Evolutionary conservation across 345 rosid species (phyloP).

Genomic region (Cardamine resedifolia): DNA sequence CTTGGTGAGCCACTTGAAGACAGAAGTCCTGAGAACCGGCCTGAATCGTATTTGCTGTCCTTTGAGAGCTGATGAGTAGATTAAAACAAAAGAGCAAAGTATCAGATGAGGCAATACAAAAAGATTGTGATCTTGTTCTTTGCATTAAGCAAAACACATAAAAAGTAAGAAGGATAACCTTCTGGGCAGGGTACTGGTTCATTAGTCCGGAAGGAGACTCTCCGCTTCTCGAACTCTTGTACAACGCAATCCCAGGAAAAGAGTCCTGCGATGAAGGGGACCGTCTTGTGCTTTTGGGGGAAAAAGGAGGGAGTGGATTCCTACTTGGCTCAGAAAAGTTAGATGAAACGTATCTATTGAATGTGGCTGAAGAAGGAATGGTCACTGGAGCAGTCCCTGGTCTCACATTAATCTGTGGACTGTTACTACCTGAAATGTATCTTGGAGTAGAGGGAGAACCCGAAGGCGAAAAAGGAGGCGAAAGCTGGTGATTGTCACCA

Average conservation of each 20-base stretch:
- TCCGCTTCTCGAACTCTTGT: constrained; percentile 61
- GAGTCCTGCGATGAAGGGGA: constrained; percentile 82
- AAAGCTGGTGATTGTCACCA: constrained; percentile 71
- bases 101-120: constrained; percentile 19
- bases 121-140: not conserved
- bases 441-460: constrained; percentile 70
- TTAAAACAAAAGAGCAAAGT: not conserved
- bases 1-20: constrained; percentile 88
- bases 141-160: not conserved
- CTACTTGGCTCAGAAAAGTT: constrained; percentile 79
- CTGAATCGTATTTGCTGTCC: constrained; percentile 81
- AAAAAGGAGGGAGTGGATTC: constrained; percentile 79
- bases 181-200: constrained; percentile 61
- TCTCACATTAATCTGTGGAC: constrained; percentile 42
- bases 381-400: constrained; percentile 84
- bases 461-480: constrained; percentile 85
- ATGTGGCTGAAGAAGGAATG: constrained; percentile 59
- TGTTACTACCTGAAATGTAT: constrained; percentile 44
- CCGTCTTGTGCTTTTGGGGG: constrained; percentile 70
- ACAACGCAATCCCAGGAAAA: constrained; percentile 61
- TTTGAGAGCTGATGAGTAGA: constrained; percentile 45
- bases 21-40: constrained; percentile 77
- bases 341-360: constrained; percentile 59
- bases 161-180: constrained; percentile 41
- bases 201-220: constrained; percentile 59